Percentiles rank a stretch among this genome's conserved stretches.
These are phyloP conservation scores for Ophiostoma himal-ulmi DNA, from an alignment of 2,329 filamentous ascomycete species.

Conservation along the genomic window DNA sequence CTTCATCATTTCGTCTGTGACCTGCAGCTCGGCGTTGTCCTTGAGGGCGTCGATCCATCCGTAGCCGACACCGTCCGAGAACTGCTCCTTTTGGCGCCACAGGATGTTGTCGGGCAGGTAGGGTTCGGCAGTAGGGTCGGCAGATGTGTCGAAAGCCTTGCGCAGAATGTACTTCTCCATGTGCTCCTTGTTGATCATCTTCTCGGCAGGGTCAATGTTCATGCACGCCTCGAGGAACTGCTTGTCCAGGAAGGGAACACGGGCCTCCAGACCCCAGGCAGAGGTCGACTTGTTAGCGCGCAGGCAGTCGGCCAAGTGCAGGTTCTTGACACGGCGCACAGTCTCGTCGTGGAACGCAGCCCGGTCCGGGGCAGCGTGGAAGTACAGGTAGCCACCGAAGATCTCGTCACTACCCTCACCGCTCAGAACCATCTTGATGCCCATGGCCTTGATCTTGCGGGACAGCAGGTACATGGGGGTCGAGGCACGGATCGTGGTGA, in stretches of 20 bases:
- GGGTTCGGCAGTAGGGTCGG: conserved; percentile 71
- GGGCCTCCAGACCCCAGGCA: conserved; percentile 95
- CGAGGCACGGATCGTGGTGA: conserved; percentile 95
- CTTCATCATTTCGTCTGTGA: conserved; percentile 97
- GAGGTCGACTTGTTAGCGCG: conserved; percentile 98
- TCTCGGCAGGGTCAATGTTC: conserved; percentile 90
- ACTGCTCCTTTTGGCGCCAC: conserved; percentile 99
- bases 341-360: conserved; percentile 94
- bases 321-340: conserved; percentile 88
- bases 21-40: conserved; percentile 81
- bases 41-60: conserved; percentile 98
- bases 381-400: conserved; percentile 97
- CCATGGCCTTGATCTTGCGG: conserved; percentile 98
- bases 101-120: conserved; percentile 96
- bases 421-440: conserved; percentile 98
- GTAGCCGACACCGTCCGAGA: conserved; percentile 96
- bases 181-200: conserved; percentile 84
- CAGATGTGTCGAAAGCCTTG: conserved; percentile 91
- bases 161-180: conserved; percentile 98
- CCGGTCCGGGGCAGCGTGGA: conserved; percentile 88
- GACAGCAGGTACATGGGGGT: conserved; percentile 98
- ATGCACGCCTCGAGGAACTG: conserved; percentile 88
- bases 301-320: conserved; percentile 92
- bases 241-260: conserved; percentile 97
- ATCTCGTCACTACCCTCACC: conserved; percentile 98